Percentiles rank a stretch among this genome's conserved stretches.
These are phyloP conservation scores for Globisporangium echinulatum DNA, from an alignment of 352 stramenopile genomes.

Conservation along the genomic window DNA sequence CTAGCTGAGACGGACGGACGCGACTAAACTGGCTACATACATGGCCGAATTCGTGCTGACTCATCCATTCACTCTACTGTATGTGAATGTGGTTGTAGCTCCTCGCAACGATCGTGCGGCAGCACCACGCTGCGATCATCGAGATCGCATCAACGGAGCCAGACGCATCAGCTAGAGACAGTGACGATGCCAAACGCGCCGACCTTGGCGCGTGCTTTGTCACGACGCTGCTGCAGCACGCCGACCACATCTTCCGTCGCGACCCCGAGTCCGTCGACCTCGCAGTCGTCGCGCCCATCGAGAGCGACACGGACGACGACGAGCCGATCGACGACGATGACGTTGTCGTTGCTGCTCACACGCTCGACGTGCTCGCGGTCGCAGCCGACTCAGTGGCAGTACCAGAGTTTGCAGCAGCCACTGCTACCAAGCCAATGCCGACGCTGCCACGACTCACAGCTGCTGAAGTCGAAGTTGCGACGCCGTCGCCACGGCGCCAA, in stretches of 20 bases:
- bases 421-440: not conserved
- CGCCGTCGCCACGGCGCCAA: not conserved
- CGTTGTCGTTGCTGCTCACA: not conserved
- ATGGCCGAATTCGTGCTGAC: not conserved
- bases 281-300: conserved; percentile 24
- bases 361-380: not conserved
- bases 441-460: conserved; percentile 12
- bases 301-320: conserved; percentile 59
- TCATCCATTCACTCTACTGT: not conserved
- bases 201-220: conserved; percentile 52
- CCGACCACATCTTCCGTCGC: conserved; percentile 66
- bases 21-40: not conserved
- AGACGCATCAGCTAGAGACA: not conserved
- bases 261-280: conserved; percentile 30
- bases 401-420: not conserved
- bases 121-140: conserved; percentile 39
- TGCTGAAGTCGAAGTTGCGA: conserved; percentile 8
- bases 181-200: conserved; percentile 3
- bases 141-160: conserved; percentile 13
- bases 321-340: conserved; percentile 36
- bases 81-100: conserved; percentile 15
- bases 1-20: too few species aligned
- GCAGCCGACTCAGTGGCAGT: not conserved
- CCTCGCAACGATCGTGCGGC: conserved; percentile 28
- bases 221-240: conserved; percentile 43